phyloP scores from a whole-genome alignment of 1,284 basidiomycete species.

The Vanrija sp. region DNA sequence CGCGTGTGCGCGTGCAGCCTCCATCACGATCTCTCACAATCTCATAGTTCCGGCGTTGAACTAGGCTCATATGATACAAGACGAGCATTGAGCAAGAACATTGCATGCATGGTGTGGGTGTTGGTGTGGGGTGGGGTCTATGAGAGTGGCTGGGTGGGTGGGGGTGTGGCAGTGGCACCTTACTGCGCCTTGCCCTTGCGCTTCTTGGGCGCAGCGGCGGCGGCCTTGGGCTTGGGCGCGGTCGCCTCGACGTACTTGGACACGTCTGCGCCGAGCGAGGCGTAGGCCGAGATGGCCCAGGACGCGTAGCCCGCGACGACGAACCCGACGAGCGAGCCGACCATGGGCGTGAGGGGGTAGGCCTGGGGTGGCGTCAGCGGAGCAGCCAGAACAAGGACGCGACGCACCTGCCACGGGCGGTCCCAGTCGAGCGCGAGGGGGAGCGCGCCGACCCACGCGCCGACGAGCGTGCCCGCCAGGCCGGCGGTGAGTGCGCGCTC shows the following conservation, averaged over 20 bases:
- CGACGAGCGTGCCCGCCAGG: constrained; percentile 63
- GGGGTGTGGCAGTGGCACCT: background rate
- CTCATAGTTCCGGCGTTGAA: too few relatives aligned
- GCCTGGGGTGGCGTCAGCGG: constrained; percentile 47
- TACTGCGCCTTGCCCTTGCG: constrained; percentile 15
- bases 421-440: constrained; percentile 92
- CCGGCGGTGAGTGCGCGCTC: constrained; percentile 80
- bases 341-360: constrained; percentile 69
- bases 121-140: too few relatives aligned
- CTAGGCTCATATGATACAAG: too few relatives aligned
- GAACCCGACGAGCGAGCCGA: constrained; percentile 65
- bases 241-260: constrained; percentile 28
- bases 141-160: too few relatives aligned
- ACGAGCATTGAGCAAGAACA: too few relatives aligned
- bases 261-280: constrained; percentile 30
- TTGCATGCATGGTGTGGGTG: too few relatives aligned
- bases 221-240: constrained; percentile 2
- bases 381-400: too few relatives aligned
- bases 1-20: too few relatives aligned
- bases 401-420: constrained; percentile 85
- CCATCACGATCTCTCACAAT: too few relatives aligned
- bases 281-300: constrained; percentile 54
- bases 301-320: constrained; percentile 60
- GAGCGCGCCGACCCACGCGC: constrained; percentile 72
- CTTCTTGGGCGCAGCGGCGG: constrained; percentile 3